Evolutionary conservation across 2,329 filamentous ascomycete genomes (phyloP).

Genomic region (Karstenula rhodostoma): DNA sequence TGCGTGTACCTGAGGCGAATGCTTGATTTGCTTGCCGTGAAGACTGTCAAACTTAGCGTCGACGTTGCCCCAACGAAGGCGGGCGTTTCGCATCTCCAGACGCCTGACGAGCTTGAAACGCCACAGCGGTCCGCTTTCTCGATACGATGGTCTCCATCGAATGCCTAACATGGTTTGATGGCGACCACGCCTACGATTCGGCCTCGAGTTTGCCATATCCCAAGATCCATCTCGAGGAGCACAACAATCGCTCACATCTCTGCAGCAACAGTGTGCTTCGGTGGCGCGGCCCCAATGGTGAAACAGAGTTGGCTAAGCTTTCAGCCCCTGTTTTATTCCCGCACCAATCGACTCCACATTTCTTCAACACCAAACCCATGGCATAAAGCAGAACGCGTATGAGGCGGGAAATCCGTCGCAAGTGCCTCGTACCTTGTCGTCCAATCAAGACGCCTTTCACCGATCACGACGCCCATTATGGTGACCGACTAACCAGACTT

Average conservation of each 20-base stretch:
- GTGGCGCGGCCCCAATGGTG: conserved; percentile 24
- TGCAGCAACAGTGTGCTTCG: neutral
- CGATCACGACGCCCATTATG: conserved; percentile 23
- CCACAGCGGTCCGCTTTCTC: conserved; percentile 6
- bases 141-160: neutral
- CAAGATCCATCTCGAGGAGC: neutral
- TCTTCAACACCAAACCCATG: conserved; percentile 32
- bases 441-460: conserved; percentile 31
- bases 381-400: conserved; percentile 44
- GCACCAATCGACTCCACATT: conserved; percentile 36
- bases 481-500: conserved; percentile 22
- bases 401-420: conserved; percentile 32
- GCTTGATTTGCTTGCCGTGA: conserved; percentile 40
- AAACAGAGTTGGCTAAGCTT: conserved; percentile 33
- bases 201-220: neutral
- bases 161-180: neutral
- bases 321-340: conserved; percentile 24
- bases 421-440: conserved; percentile 16
- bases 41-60: conserved; percentile 25
- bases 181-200: neutral
- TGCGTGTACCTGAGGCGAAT: conserved; percentile 27
- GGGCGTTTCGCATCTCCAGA: conserved; percentile 27
- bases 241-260: neutral
- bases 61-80: conserved; percentile 5
- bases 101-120: conserved; percentile 22